Evolutionary conservation across 2,329 filamentous ascomycete species (phyloP), one percentile per base, ranked within the genome.

Genomic region (Aureobasidium sp.): DNA sequence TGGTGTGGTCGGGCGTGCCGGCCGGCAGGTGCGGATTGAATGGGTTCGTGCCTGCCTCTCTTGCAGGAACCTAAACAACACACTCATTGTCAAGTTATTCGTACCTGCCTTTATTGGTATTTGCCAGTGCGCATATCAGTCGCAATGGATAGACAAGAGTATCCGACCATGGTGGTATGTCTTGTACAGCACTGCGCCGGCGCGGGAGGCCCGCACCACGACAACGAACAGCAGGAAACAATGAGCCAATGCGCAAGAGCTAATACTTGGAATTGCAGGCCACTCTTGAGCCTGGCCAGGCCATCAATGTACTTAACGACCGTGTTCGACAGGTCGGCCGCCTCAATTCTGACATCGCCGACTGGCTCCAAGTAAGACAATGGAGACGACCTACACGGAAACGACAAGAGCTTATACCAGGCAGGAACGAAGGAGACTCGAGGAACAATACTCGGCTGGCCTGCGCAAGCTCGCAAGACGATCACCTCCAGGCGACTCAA

Each of bases 131-230:
- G 41, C 27, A 46, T 15, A 27, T 37, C 32, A 46, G 43, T 59
- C 41, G 55, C 39, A 36, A 83, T 93, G 72, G 87, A 89, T 74
- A 86, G 92, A 77, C 83, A 89, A 76, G 93, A 97, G 77, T 97
- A 97, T 81, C 92, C 93, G 75, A 87, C 87, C 69, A 87, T 97
- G 84, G 87, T 96, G 87, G 93, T 97, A 82, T 82, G 88, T 77
- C 29, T 20, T 20, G 5, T 6, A 20, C 4, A n/a, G 10, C 8
- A 9, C 15, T 27, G 37, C 37, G 24, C 51, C 24, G 36, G 27
- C 20, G 24, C 24, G 4, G 2, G 9, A 24, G 13, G 5, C 36
- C 36, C 12, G 34, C 36, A 29, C 41, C 51, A 20, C 27, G 47
- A 34, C 27, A 27, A 32, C 43, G 43, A 34, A 20, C 47, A 50